Percentiles rank a stretch among this genome's conserved stretches.
phyloP scores from a whole-genome alignment of 352 stramenopile genomes.

The Detonula confervacea region DNA sequence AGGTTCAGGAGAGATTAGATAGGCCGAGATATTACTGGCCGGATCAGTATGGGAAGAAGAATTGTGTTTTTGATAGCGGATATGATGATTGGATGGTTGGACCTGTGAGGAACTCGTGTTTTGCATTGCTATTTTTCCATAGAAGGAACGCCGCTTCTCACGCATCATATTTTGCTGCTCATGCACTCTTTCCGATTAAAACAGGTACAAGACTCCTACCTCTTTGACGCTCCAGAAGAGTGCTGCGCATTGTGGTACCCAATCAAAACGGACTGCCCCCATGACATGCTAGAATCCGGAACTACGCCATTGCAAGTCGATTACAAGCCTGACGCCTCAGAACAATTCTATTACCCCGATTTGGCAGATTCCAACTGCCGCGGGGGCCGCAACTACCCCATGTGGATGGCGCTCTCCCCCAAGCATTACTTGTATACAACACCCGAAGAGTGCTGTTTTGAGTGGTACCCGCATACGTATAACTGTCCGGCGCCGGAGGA shows the following conservation, averaged over 20 bases:
- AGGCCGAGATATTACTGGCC: conserved; percentile 3
- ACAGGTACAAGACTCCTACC: conserved; percentile 11
- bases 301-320: conserved; percentile 18
- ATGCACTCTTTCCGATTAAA: neutral
- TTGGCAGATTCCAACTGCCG: conserved; percentile 20
- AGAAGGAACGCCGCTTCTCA: too few relatives aligned
- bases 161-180: too few relatives aligned
- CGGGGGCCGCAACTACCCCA: conserved; percentile 22
- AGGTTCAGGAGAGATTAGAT: conserved; percentile 2
- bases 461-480: conserved; percentile 2
- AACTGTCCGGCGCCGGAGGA: conserved; percentile 16
- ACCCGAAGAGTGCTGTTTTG: conserved; percentile 15
- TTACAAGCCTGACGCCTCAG: conserved; percentile 6
- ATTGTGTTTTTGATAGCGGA: conserved; percentile 28
- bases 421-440: conserved; percentile 38
- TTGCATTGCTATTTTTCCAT: too few relatives aligned
- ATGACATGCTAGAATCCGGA: neutral
- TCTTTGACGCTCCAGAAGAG: conserved; percentile 1
- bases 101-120: too few relatives aligned
- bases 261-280: conserved; percentile 12
- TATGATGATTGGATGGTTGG: conserved; percentile 29
- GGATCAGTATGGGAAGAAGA: conserved; percentile 26
- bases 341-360: conserved; percentile 27
- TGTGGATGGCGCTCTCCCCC: conserved; percentile 16
- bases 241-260: conserved; percentile 24